These are phyloP conservation scores for Telfairia occidentalis DNA, from an alignment of 331 rosid genomes.

Conservation along the genomic window DNA sequence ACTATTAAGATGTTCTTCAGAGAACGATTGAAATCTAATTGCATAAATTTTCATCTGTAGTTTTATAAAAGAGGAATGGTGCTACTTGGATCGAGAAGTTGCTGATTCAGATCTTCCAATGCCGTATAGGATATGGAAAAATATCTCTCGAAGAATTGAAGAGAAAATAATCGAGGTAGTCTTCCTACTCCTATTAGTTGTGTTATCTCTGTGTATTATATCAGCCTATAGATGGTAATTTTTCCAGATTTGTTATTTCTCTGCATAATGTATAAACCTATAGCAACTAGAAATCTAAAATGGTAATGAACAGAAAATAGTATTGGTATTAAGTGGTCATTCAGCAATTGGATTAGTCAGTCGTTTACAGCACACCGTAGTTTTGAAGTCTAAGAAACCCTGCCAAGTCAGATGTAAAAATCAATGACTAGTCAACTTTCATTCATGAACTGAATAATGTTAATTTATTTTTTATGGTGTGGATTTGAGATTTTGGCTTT, in stretches of 20 bases:
- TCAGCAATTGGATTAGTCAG: background rate
- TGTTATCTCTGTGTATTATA: background rate
- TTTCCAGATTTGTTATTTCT: background rate
- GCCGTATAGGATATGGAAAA: constrained; percentile 52
- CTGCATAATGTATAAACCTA: background rate
- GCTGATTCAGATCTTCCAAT: constrained; percentile 47
- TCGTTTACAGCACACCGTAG: background rate
- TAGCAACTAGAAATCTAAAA: background rate
- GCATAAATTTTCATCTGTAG: constrained; percentile 29
- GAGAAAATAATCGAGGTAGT: constrained; percentile 40
- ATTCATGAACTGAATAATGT: background rate
- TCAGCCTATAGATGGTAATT: background rate
- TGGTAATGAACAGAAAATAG: background rate
- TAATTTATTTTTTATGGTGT: background rate
- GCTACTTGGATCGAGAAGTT: constrained; percentile 37
- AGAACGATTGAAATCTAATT: background rate
- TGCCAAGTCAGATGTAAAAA: background rate
- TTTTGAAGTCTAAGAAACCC: background rate
- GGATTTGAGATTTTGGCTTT: background rate
- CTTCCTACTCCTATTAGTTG: constrained; percentile 9
- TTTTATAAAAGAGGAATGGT: constrained; percentile 64
- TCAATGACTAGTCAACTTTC: background rate
- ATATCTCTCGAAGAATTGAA: constrained; percentile 59
- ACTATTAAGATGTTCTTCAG: background rate
- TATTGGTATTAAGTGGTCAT: background rate